Evolutionary conservation across 371 early-diverging fungal genomes (phyloP).

Genomic region (Mortierella sp.): DNA sequence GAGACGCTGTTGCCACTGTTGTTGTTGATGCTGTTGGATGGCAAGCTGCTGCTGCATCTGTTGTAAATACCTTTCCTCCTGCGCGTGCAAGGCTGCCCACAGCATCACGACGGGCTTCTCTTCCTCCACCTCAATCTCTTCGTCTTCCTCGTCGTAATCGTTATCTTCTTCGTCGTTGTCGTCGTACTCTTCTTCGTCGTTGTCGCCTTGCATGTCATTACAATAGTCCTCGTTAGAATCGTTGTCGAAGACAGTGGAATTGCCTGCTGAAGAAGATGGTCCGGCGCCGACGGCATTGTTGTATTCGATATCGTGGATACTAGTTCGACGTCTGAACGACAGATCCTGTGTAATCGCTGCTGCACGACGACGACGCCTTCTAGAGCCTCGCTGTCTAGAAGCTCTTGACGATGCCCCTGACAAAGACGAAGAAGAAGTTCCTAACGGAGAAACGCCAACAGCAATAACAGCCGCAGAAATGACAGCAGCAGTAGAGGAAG

Average conservation of each 20-base stretch:
- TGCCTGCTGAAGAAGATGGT: neutral
- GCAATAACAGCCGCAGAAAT: neutral
- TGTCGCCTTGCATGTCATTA: neutral
- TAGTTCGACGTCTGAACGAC: constrained; percentile 27
- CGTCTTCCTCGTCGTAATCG: constrained; percentile 14
- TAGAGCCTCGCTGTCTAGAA: neutral
- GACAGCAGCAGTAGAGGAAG: constrained; percentile 8
- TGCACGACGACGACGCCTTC: neutral
- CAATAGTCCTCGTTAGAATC: neutral
- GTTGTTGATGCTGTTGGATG: neutral
- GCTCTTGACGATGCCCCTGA: constrained; percentile 4
- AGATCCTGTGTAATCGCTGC: constrained; percentile 10
- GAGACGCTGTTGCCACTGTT: no score
- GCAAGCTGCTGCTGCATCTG: constrained; percentile 49
- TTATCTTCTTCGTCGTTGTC: constrained; percentile 8
- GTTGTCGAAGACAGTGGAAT: no score
- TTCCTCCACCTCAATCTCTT: constrained; percentile 27
- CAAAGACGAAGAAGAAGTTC: constrained; percentile 4
- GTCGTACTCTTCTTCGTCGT: neutral
- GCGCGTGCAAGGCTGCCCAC: constrained; percentile 52
- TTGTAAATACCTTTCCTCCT: constrained; percentile 50
- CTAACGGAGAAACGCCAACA: neutral
- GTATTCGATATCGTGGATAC: constrained; percentile 50
- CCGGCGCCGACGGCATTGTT: constrained; percentile 34
- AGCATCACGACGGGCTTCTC: constrained; percentile 47